Conservation (phyloP, 2,329 filamentous ascomycete genomes). For the Ophiostoma perfectum region DNA sequence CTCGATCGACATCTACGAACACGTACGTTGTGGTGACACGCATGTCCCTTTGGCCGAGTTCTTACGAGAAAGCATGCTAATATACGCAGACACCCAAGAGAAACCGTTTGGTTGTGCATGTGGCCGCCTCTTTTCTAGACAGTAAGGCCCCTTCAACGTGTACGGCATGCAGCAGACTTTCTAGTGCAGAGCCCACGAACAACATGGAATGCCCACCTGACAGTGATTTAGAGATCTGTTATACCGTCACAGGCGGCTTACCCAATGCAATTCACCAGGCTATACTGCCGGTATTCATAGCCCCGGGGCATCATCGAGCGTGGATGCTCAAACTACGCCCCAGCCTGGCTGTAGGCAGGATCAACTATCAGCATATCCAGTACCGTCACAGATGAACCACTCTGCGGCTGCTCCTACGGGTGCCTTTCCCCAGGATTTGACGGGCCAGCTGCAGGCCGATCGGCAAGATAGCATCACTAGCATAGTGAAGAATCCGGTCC, state of each 20-base stretch:
- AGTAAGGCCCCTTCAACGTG: neutral
- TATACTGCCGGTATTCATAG: neutral
- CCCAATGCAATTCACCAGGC: neutral
- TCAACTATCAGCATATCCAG: neutral
- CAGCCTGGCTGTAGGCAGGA: neutral
- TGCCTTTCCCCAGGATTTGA: neutral
- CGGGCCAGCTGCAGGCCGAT: neutral
- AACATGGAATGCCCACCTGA: neutral
- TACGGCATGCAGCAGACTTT: neutral
- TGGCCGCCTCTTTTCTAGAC: constrained; percentile 12
- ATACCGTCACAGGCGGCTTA: neutral
- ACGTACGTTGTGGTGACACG: constrained; percentile 8
- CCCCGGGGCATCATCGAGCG: neutral
- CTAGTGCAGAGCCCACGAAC: neutral
- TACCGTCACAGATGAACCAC: neutral
- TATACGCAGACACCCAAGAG: constrained; percentile 10
- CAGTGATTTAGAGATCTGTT: neutral
- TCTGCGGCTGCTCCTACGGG: neutral
- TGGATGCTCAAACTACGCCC: neutral
- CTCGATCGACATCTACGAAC: constrained; percentile 14
- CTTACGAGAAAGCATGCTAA: neutral
- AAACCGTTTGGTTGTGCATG: constrained; percentile 13
- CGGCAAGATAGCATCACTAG: neutral
- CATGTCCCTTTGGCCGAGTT: neutral
- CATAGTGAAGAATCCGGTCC: no score